phyloP scores from a whole-genome alignment of 306 rosid genomes.

The Prinsepia uniflora region DNA sequence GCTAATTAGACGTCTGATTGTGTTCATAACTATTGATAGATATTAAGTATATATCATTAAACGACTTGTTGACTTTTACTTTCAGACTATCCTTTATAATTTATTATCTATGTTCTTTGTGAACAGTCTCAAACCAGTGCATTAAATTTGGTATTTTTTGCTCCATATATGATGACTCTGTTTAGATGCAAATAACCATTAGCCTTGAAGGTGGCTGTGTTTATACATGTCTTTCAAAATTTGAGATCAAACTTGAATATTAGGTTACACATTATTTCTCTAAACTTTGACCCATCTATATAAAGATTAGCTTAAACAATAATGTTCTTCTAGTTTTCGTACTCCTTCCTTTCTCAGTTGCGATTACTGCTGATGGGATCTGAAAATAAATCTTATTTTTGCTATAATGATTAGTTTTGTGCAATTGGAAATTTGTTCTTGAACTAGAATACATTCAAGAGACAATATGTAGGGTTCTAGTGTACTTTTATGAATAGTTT shows the following conservation, averaged over 20 bases:
- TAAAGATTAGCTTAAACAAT: not conserved
- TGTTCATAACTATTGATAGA: not conserved
- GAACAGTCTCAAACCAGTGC: not conserved
- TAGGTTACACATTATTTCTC: not conserved
- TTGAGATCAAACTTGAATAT: not conserved
- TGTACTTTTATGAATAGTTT: not conserved
- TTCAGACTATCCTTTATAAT: not conserved
- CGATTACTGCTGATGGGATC: not conserved
- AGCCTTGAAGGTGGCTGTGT: slow-evolving; percentile 9
- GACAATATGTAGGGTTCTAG: not conserved
- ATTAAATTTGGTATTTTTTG: slow-evolving; percentile 11
- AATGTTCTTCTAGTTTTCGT: not conserved
- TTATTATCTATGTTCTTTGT: not conserved
- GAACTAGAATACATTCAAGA: not conserved
- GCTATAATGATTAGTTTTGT: not conserved
- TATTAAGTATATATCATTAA: not conserved
- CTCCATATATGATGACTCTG: slow-evolving; percentile 2
- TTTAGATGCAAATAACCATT: slow-evolving; percentile 11
- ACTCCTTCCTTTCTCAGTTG: not conserved
- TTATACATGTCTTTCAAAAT: not conserved
- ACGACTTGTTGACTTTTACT: not conserved
- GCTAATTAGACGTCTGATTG: not conserved
- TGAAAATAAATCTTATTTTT: not conserved
- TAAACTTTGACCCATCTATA: not conserved
- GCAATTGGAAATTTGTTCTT: not conserved